A percentile compares a stretch with the other conserved stretches of the same genome.
These are phyloP conservation scores for Fusarium secorum DNA, from an alignment of 2,329 filamentous ascomycete genomes.

Conservation along the genomic window DNA sequence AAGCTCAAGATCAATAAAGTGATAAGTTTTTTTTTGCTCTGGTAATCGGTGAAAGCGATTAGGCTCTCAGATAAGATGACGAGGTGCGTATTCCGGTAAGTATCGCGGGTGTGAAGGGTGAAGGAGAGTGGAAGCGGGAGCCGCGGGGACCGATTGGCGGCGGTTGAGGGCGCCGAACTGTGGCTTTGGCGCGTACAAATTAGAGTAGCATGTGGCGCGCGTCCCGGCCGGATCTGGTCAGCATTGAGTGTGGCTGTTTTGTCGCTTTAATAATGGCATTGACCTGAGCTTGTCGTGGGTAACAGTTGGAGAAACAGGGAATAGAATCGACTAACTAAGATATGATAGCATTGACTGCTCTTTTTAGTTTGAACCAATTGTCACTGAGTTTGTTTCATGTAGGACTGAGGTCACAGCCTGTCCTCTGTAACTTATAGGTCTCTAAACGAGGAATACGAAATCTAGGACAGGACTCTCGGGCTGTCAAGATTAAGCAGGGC, in stretches of 20 bases:
- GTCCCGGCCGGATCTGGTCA: not conserved
- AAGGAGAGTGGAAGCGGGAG: slow-evolving; percentile 12
- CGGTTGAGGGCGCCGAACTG: not conserved
- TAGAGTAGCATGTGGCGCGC: slow-evolving; percentile 6
- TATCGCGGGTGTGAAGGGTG: not conserved
- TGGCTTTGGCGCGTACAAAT: slow-evolving; percentile 18
- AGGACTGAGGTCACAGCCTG: not conserved
- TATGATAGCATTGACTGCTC: not conserved
- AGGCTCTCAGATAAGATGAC: not conserved
- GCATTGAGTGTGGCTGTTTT: slow-evolving; percentile 4
- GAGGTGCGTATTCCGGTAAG: not conserved
- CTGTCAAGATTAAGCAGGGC: slow-evolving; percentile 7
- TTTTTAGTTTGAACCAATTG: not conserved
- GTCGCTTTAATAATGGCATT: not conserved
- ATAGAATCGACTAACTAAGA: not conserved
- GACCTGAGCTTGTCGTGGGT: not conserved
- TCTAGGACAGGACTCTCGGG: not conserved
- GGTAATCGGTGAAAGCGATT: not conserved
- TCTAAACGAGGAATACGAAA: slow-evolving; percentile 6
- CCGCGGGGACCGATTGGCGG: slow-evolving; percentile 24
- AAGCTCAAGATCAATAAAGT: not conserved
- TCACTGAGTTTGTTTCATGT: not conserved
- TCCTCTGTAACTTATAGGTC: not conserved
- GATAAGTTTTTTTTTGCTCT: not conserved
- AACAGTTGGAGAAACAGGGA: not conserved